These are phyloP conservation scores for Hymenotorrendiella dingleyae DNA, from an alignment of 2,329 filamentous ascomycete genomes.

Conservation along the genomic window DNA sequence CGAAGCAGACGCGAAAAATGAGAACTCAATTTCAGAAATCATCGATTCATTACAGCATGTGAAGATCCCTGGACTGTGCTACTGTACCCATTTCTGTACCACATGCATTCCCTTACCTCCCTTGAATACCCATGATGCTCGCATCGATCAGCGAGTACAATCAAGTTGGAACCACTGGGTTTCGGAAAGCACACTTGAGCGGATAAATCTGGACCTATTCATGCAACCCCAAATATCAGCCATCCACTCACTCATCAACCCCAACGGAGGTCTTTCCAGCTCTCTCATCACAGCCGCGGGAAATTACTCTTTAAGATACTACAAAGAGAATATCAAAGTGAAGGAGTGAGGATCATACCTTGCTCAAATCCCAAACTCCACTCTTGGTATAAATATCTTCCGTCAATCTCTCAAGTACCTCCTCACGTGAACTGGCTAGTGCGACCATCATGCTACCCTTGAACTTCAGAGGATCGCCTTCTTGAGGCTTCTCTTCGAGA, in stretches of 20 bases:
- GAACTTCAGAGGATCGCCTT: conserved; percentile 56
- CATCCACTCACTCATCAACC: background rate
- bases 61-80: too few relatives aligned
- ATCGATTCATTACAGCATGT: too few relatives aligned
- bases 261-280: too few relatives aligned
- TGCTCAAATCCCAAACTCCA: conserved; percentile 77
- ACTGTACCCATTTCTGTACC: too few relatives aligned
- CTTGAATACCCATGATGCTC: too few relatives aligned
- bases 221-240: background rate
- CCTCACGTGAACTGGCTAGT: conserved; percentile 61
- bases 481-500: conserved; percentile 58
- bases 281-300: too few relatives aligned
- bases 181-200: conserved; percentile 12
- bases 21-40: too few relatives aligned
- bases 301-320: background rate
- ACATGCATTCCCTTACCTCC: too few relatives aligned
- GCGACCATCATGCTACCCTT: conserved; percentile 57
- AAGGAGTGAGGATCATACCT: conserved; percentile 37
- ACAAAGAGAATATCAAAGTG: background rate
- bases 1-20: too few relatives aligned
- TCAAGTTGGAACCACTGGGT: too few relatives aligned
- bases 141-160: too few relatives aligned
- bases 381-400: conserved; percentile 65
- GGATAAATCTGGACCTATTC: conserved; percentile 10
- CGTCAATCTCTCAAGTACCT: conserved; percentile 59